Evolutionary conservation across 768 basidiomycete species (phyloP).

Genomic region (Rhizopogon sp.): DNA sequence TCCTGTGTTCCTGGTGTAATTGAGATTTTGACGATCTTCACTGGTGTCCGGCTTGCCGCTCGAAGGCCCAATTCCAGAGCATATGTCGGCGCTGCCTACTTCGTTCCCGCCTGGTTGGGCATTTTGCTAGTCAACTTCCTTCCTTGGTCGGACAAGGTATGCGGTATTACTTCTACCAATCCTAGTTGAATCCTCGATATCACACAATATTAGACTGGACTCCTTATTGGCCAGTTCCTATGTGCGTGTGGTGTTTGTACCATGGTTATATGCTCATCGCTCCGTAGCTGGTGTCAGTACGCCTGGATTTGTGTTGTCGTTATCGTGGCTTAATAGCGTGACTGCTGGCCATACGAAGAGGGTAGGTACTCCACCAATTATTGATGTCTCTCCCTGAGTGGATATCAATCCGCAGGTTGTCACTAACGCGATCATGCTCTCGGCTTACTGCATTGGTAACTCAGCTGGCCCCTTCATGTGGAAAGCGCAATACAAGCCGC

Average conservation of each 20-base stretch:
- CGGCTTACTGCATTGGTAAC: constrained; percentile 57
- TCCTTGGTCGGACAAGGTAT: constrained; percentile 55
- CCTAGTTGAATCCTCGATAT: constrained; percentile 2
- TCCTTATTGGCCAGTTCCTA: constrained; percentile 50
- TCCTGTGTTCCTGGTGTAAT: constrained; percentile 56
- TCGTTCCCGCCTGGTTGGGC: constrained; percentile 59
- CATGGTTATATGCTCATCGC: not conserved
- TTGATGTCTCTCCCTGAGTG: not conserved
- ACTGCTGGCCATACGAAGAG: constrained; percentile 67
- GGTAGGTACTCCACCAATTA: constrained; percentile 18
- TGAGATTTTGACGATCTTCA: constrained; percentile 61
- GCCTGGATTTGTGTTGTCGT: constrained; percentile 49
- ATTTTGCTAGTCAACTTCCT: constrained; percentile 52
- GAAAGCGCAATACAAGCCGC: constrained; percentile 56
- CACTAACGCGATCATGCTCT: constrained; percentile 61
- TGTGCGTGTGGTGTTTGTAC: constrained; percentile 24
- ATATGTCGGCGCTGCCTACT: constrained; percentile 48
- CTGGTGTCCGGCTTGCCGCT: constrained; percentile 50
- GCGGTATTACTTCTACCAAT: not conserved
- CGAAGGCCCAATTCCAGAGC: constrained; percentile 48
- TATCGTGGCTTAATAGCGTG: constrained; percentile 59
- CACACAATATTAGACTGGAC: constrained; percentile 25
- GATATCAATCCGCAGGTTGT: constrained; percentile 24
- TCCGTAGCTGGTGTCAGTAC: constrained; percentile 40
- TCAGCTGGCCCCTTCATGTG: constrained; percentile 70